phyloP scores from a whole-genome alignment of 352 stramenopile species.

The Aphanomyces stellatus region DNA sequence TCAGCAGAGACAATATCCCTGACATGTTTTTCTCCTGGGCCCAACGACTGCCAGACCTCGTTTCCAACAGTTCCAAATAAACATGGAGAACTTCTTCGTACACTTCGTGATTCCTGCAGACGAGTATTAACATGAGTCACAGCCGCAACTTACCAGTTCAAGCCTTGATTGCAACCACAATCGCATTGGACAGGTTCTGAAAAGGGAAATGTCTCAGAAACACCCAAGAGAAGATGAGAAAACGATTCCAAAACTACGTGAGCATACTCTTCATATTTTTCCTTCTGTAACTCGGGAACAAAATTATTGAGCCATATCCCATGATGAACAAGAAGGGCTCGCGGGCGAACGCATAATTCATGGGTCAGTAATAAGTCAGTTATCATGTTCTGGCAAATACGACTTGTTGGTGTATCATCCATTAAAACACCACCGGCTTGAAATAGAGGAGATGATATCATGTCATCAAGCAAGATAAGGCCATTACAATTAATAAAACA shows the following conservation, averaged over 20 bases:
- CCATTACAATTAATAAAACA: conserved; percentile 16
- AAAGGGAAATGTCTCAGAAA: not conserved
- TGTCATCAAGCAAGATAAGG: conserved; percentile 3
- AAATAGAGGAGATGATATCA: conserved; percentile 1
- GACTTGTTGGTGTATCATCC: not conserved
- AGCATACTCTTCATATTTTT: not conserved
- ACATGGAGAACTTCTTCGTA: not conserved
- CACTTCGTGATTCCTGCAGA: conserved; percentile 7
- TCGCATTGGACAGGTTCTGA: not conserved
- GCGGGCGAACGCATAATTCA: not conserved
- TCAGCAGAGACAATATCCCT: conserved; percentile 1
- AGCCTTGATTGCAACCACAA: not conserved
- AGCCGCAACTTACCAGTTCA: not conserved
- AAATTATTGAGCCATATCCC: not conserved
- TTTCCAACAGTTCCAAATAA: conserved; percentile 13
- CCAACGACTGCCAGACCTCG: conserved; percentile 4
- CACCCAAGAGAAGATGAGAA: not conserved
- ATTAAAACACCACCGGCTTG: not conserved
- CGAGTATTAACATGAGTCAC: not conserved
- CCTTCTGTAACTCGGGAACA: not conserved
- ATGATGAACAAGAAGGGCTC: conserved; percentile 10
- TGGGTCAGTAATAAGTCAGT: not conserved
- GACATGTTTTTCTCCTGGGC: conserved; percentile 16
- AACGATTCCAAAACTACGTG: not conserved
- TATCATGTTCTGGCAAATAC: not conserved